Evolutionary conservation across 2,329 filamentous ascomycete species (phyloP), one percentile per base, ranked within the genome.

Genomic region (Ophiognomonia clavigignenti-juglandacearum): DNA sequence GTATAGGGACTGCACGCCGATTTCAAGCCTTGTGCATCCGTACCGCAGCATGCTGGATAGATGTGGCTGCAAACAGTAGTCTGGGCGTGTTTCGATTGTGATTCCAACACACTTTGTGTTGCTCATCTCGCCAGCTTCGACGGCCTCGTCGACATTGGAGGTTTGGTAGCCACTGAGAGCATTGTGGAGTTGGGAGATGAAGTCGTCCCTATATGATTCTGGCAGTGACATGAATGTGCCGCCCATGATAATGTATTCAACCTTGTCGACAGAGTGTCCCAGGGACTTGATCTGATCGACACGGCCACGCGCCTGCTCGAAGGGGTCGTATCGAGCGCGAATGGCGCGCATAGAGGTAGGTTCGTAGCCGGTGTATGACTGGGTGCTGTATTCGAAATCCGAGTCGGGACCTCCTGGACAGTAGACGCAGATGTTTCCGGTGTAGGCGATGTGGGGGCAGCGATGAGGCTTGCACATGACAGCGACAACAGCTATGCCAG

Each of bases 181-280:
- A 62, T 98, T 98, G 70, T 98, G 93, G 42, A 98, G 77, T 61
- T 96, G 92, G 1, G 90, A 86, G 50, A 98, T 96, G 60, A 98
- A 98, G 47, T 88, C 83, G 52, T 98, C 88, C 23, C 93, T 78
- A 66, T 98, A 98, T 20, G 85, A 83, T 59, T 90, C 83, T 8
- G 92, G 78, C 22, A 98, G 70, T 3, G 92, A 97, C 95, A 98
- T 98, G 69, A 98, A 98, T 0, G 93, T 98, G 56, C 93, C 93
- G 51, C 93, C 93, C 93, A 98, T 98, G 64, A 98, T 96, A 62
- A 98, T 98, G 67, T 97, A 98, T 72, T 98, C 93, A 20, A 98
- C 93, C 67, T 98, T 98, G 71, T 98, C 93, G 39, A 98, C 93
- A 38, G 89, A 96, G 67, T 98, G 93, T 1, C 93, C 93, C 0